Evolutionary conservation across 2,329 filamentous ascomycete species (phyloP).

Genomic region (Fusarium tupiense): DNA sequence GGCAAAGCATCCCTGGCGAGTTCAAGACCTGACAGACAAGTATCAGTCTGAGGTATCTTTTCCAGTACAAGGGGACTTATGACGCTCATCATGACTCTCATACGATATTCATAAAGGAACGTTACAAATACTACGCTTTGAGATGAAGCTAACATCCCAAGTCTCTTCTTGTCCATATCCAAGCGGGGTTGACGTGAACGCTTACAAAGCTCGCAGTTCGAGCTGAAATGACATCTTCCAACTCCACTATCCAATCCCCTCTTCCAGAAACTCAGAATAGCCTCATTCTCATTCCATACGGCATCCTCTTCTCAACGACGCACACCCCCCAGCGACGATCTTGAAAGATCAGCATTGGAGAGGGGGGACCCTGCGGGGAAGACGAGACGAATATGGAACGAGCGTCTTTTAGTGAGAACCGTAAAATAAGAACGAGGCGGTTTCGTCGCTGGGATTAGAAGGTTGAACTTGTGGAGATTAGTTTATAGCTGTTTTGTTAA

Average conservation of each 20-base stretch:
- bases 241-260: not conserved
- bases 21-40: slow-evolving; percentile 30
- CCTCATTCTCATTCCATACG: slow-evolving; percentile 18
- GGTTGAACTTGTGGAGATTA: slow-evolving; percentile 10
- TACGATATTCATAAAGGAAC: not conserved
- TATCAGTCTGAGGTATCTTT: slow-evolving; percentile 19
- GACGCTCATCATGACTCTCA: not conserved
- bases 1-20: slow-evolving; percentile 32
- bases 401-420: not conserved
- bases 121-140: not conserved
- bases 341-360: slow-evolving; percentile 2
- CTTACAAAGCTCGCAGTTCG: slow-evolving; percentile 12
- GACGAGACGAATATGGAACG: slow-evolving; percentile 14
- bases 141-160: not conserved
- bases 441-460: slow-evolving; percentile 5
- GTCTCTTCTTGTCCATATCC: not conserved
- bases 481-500: not conserved
- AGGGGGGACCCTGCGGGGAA: slow-evolving; percentile 27
- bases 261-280: slow-evolving; percentile 5
- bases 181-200: not conserved
- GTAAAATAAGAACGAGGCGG: not conserved
- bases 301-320: not conserved
- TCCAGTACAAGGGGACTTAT: not conserved
- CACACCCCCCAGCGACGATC: slow-evolving; percentile 20
- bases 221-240: not conserved